Evolutionary conservation across 768 basidiomycete genomes (phyloP).

Genomic region (Phaeotremella fagi): DNA sequence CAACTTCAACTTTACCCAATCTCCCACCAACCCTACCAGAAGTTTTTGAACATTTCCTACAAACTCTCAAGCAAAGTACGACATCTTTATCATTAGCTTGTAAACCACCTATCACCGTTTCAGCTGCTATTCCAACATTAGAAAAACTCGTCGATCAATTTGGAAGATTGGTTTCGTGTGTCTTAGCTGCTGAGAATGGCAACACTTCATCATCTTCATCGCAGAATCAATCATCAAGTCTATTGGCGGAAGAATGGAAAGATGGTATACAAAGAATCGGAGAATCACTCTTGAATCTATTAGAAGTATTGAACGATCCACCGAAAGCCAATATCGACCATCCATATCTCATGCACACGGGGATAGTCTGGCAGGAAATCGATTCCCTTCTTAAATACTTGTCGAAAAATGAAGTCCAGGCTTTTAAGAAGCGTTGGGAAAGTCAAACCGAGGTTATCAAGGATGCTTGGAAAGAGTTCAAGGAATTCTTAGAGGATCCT

Average conservation of each 20-base stretch:
- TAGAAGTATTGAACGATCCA: slow-evolving; percentile 7
- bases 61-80: slow-evolving; percentile 18
- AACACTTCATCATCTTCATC: neutral
- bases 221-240: neutral
- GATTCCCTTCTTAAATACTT: slow-evolving; percentile 11
- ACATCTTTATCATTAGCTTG: slow-evolving; percentile 33
- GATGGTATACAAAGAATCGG: slow-evolving; percentile 15
- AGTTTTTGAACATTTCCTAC: slow-evolving; percentile 13
- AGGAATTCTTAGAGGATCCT: slow-evolving; percentile 30
- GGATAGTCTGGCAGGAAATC: slow-evolving; percentile 36
- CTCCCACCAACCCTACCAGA: slow-evolving; percentile 13
- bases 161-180: slow-evolving; percentile 22
- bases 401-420: slow-evolving; percentile 16
- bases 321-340: slow-evolving; percentile 1
- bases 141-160: slow-evolving; percentile 23
- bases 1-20: neutral
- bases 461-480: slow-evolving; percentile 42
- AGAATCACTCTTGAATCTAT: slow-evolving; percentile 7
- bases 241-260: slow-evolving; percentile 32
- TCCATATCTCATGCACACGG: slow-evolving; percentile 33
- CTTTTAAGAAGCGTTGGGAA: slow-evolving; percentile 25
- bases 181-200: slow-evolving; percentile 9
- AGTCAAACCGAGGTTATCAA: slow-evolving; percentile 25
- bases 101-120: slow-evolving; percentile 33
- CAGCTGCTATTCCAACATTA: slow-evolving; percentile 29